Evolutionary conservation across 768 basidiomycete species (phyloP), one percentile per base, ranked within the genome.

Genomic region (Pisolithus tinctorius): DNA sequence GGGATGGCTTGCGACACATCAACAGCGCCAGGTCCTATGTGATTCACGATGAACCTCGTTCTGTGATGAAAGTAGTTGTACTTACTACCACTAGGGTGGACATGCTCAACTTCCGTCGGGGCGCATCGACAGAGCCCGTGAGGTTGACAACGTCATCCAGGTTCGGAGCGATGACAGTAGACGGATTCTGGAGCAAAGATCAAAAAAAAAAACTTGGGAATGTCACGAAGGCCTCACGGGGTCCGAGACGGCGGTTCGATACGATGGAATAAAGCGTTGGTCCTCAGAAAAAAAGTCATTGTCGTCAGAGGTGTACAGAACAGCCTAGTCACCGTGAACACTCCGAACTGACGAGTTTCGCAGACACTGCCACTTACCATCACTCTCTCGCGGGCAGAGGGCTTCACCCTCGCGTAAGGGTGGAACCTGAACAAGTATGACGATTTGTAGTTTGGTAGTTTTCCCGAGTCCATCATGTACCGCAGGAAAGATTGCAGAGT

Each of bases 361-460:
- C 29, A 36, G 20, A 46, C 27, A 7, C 4, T 6, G 6, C 6
- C 23, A 50, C 49, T 11, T 30, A 50, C 43, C 37, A 50, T 50
- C 20, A 51, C 23, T 5, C 40, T 42, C 37, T 56, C 55, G 17
- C 47, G 55, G 10, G 45, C 40, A 20, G 48, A 47, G 7, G 26
- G 53, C 20, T 44, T 40, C 5, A 47, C 48, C 10, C 55, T 53
- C 13, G 55, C 46, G 38, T 56, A 54, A 9, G 55, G 55, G 17
- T 56, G 53, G 36, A 45, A 56, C 9, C 55, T 42, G 9, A 50
- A 41, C 37, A 56, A 36, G 25, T 56, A 37, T 4, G 53, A 56
- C 3, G 49, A 45, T 6, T 49, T 45, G 42, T 56, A 56, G 37
- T 39, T 51, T 8, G 53, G 55, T 9, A 56, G 44, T 2, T 48